Conservation (phyloP, 306 rosid genomes). For the Cercis canadensis region DNA sequence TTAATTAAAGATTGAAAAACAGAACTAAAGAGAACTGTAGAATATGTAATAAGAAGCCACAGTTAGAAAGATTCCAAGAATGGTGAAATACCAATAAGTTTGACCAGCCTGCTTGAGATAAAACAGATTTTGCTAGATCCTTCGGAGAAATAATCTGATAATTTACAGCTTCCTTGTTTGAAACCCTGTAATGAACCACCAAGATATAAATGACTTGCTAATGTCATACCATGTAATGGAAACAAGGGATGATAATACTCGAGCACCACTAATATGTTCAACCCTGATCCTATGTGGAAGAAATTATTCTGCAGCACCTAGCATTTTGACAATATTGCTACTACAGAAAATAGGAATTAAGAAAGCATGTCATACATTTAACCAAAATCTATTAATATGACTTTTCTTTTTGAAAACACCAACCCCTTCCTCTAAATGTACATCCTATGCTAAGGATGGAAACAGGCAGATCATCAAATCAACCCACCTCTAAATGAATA, state of each 20-base stretch:
- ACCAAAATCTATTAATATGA: neutral
- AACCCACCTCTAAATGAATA: no score
- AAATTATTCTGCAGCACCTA: constrained; percentile 2
- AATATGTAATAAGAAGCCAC: constrained; percentile 20
- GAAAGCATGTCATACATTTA: neutral
- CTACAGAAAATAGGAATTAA: constrained; percentile 13
- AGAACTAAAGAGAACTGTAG: neutral
- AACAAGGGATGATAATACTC: constrained; percentile 1
- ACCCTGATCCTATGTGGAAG: neutral
- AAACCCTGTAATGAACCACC: constrained; percentile 46
- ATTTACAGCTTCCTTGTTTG: constrained; percentile 59
- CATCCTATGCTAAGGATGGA: neutral
- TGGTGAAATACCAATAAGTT: constrained; percentile 65
- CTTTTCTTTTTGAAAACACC: neutral
- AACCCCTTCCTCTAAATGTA: no score
- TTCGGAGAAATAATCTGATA: constrained; percentile 78
- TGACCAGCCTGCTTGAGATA: constrained; percentile 86
- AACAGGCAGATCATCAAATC: neutral
- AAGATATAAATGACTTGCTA: constrained; percentile 25
- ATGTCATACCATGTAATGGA: constrained; percentile 3
- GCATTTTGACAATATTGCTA: neutral
- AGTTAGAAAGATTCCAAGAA: neutral
- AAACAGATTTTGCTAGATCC: constrained; percentile 76
- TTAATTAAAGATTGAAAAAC: constrained; percentile 2
- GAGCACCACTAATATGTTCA: neutral